Evolutionary conservation across 2,329 filamentous ascomycete genomes (phyloP).

Genomic region (Alternaria ventricosa): DNA sequence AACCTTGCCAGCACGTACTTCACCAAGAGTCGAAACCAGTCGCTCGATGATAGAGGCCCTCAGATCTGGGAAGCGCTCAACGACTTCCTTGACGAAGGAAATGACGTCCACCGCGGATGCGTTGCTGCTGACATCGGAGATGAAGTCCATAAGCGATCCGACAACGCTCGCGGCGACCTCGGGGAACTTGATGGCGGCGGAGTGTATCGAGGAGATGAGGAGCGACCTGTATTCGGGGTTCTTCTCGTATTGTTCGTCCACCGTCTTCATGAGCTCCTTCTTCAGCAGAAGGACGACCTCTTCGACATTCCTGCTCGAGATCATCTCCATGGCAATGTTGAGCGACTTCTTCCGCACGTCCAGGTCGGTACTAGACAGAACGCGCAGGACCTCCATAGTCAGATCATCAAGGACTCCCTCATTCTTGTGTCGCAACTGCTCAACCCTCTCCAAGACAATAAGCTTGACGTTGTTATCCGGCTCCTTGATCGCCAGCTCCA

Average conservation of each 20-base stretch:
- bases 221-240: constrained; percentile 69
- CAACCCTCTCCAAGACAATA: constrained; percentile 93
- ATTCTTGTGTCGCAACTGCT: constrained; percentile 84
- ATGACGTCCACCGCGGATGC: constrained; percentile 97
- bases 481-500: constrained; percentile 96
- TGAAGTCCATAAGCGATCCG: constrained; percentile 97
- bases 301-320: constrained; percentile 98
- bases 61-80: constrained; percentile 94
- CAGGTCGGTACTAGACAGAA: constrained; percentile 92
- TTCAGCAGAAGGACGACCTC: constrained; percentile 95
- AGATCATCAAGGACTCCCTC: constrained; percentile 91
- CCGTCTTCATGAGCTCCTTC: constrained; percentile 96
- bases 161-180: constrained; percentile 97
- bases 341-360: constrained; percentile 94
- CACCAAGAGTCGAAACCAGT: constrained; percentile 85
- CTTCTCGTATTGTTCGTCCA: constrained; percentile 98
- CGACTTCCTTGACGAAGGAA: constrained; percentile 97
- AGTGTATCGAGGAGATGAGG: constrained; percentile 95
- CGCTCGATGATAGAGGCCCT: constrained; percentile 86
- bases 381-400: constrained; percentile 95
- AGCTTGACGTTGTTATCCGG: constrained; percentile 99
- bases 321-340: constrained; percentile 91
- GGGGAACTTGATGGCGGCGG: constrained; percentile 98
- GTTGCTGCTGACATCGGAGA: constrained; percentile 98
- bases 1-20: constrained; percentile 95